Conservation (phyloP, 768 basidiomycete genomes). For the Mycena floridula region DNA sequence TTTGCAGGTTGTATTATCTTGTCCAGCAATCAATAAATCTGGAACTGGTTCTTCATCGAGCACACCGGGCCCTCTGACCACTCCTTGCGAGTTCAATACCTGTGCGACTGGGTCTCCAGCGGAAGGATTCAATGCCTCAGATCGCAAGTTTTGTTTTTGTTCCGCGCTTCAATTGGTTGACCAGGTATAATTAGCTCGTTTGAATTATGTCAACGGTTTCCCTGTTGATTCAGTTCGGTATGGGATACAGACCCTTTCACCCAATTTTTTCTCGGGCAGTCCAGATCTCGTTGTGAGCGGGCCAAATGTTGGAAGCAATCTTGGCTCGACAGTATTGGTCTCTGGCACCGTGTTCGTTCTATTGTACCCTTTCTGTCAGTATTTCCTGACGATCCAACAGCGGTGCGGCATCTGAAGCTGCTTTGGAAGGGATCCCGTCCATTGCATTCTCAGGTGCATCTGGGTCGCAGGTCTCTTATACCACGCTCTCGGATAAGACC, state of each 20-base stretch:
- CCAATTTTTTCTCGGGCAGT: constrained; percentile 27
- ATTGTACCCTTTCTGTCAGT: background rate
- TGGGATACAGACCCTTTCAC: constrained; percentile 41
- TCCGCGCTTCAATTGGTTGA: background rate
- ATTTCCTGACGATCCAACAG: constrained; percentile 18
- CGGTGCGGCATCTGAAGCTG: constrained; percentile 44
- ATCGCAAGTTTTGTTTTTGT: constrained; percentile 19
- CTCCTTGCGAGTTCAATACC: constrained; percentile 35
- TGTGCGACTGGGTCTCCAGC: constrained; percentile 37
- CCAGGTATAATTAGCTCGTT: constrained; percentile 14
- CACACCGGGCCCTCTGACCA: constrained; percentile 21
- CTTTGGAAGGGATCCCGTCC: constrained; percentile 42
- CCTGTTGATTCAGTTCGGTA: constrained; percentile 28
- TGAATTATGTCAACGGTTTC: constrained; percentile 33
- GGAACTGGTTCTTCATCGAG: constrained; percentile 37
- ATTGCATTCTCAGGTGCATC: constrained; percentile 40
- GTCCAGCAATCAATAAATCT: constrained; percentile 39
- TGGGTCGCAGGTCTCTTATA: constrained; percentile 41
- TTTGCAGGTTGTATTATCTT: constrained; percentile 36
- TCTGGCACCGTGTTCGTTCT: constrained; percentile 36
- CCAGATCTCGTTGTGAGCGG: constrained; percentile 43
- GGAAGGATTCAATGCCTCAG: constrained; percentile 31
- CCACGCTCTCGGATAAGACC: constrained; percentile 34
- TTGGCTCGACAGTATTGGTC: constrained; percentile 23
- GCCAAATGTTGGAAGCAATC: constrained; percentile 36